These are phyloP conservation scores for Rhizophagus prolifer DNA, from an alignment of 192 early-diverging fungal species.

Conservation along the genomic window DNA sequence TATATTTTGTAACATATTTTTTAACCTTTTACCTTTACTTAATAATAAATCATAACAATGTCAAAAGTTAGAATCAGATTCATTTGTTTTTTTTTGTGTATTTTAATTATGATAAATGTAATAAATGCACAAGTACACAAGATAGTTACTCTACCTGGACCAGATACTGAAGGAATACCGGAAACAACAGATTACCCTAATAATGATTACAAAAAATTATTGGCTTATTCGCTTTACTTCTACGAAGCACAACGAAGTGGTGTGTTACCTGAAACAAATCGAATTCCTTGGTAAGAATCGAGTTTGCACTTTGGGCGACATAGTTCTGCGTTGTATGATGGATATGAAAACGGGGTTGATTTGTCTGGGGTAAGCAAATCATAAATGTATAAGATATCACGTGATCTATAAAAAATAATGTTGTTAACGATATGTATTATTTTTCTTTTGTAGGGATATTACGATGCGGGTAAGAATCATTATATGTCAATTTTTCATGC, in stretches of 20 bases:
- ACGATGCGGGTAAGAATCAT: constrained; percentile 35
- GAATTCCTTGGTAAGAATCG: constrained; percentile 41
- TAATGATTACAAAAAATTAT: constrained; percentile 17
- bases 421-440: neutral
- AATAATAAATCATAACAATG: no score
- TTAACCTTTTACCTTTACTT: no score
- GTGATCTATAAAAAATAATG: neutral
- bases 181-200: neutral
- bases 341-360: constrained; percentile 39
- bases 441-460: constrained; percentile 35
- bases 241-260: constrained; percentile 59
- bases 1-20: no score
- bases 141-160: neutral
- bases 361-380: constrained; percentile 28
- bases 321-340: constrained; percentile 44
- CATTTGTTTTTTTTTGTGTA: neutral
- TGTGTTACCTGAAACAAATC: constrained; percentile 44
- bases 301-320: neutral
- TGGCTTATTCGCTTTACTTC: constrained; percentile 51
- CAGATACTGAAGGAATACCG: neutral
- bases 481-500: neutral
- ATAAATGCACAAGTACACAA: neutral
- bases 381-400: neutral
- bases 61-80: neutral
- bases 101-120: neutral